Evolutionary conservation across 345 rosid species (phyloP).

Genomic region (thale cress (Arabidopsis thaliana)): TAIR10.1 NC_003071.7:4805501-4806000

Average conservation of each 20-base stretch:
- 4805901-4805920: constrained; percentile 54
- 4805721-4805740: constrained; percentile 20
- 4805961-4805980: constrained; percentile 47
- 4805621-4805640: too few species aligned
- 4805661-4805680: background rate
- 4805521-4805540: too few species aligned
- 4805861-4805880: constrained; percentile 67
- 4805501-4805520: too few species aligned
- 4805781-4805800: constrained; percentile 26
- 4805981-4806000: constrained; percentile 60
- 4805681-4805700: constrained; percentile 14
- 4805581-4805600: too few species aligned
- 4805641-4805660: background rate
- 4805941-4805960: constrained; percentile 49
- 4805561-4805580: background rate
- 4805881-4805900: constrained; percentile 61
- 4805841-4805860: background rate
- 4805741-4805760: constrained; percentile 16
- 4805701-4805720: constrained; percentile 10
- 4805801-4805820: constrained; percentile 27
- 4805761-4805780: constrained; percentile 9
- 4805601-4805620: too few species aligned
- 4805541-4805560: background rate
- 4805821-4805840: constrained; percentile 14
- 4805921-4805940: constrained; percentile 49